A percentile compares a stretch with the other conserved stretches of the same genome.
Conservation (phyloP, 1,139 yeast genomes). For the Geotrichum fermentans region DNA sequence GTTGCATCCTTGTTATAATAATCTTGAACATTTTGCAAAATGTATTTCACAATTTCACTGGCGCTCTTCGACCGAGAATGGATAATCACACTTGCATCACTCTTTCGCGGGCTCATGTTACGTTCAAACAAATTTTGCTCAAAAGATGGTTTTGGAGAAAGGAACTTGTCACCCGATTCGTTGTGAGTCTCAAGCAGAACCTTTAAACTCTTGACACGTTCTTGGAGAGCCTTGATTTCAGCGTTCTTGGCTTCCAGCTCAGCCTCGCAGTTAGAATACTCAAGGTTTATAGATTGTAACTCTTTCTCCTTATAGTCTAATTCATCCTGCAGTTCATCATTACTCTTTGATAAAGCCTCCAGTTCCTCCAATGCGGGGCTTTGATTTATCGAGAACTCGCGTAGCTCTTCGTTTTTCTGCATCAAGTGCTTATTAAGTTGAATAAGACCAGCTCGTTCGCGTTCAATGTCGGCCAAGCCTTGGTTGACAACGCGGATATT, state of each 20-base stretch:
- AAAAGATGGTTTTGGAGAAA: background rate
- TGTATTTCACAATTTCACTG: conserved; percentile 2
- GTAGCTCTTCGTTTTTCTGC: conserved; percentile 12
- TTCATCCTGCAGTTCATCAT: background rate
- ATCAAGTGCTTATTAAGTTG: conserved; percentile 10
- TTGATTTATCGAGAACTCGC: conserved; percentile 1
- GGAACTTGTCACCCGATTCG: background rate
- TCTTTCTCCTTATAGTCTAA: conserved; percentile 7
- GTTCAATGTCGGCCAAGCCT: conserved; percentile 14
- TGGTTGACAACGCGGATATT: conserved; percentile 15
- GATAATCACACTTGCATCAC: background rate
- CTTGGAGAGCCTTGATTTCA: conserved; percentile 11
- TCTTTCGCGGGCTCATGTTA: background rate
- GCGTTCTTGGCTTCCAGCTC: conserved; percentile 11
- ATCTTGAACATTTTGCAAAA: conserved; percentile 2
- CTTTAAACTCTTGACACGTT: conserved; percentile 10
- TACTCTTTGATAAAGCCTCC: background rate
- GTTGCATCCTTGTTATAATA: conserved; percentile 2
- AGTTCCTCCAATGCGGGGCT: conserved; percentile 2
- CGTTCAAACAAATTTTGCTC: background rate
- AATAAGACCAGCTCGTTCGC: conserved; percentile 9
- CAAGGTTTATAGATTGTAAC: background rate
- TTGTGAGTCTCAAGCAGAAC: background rate
- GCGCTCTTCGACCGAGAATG: background rate
- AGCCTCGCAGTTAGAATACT: conserved; percentile 9